Conservation (phyloP, 805 yeast species). For the Candida incommunis region DNA sequence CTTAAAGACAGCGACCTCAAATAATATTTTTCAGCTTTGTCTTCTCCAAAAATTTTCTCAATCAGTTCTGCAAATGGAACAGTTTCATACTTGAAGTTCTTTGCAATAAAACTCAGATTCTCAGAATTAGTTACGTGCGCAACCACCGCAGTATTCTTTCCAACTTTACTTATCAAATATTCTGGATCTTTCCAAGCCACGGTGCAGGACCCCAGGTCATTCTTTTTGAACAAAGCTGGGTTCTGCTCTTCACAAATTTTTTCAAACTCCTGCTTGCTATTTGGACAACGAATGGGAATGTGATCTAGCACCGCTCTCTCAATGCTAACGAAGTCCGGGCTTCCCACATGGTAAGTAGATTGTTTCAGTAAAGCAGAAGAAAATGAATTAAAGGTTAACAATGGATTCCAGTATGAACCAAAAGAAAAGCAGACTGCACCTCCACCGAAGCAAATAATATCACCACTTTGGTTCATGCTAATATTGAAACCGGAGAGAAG, state of each 20-base stretch:
- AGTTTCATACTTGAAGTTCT: conserved; percentile 20
- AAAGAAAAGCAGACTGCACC: conserved; percentile 78
- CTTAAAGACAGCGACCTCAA: conserved; percentile 18
- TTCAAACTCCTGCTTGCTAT: conserved; percentile 5
- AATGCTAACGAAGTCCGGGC: not conserved
- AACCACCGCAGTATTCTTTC: conserved; percentile 14
- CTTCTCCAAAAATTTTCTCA: conserved; percentile 10
- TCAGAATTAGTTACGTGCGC: conserved; percentile 15
- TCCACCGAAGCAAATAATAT: conserved; percentile 34
- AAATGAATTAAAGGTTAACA: conserved; percentile 1
- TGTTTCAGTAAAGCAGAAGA: conserved; percentile 4
- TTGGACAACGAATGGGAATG: not conserved
- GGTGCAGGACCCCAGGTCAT: conserved; percentile 17
- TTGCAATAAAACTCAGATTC: conserved; percentile 18
- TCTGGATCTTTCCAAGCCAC: conserved; percentile 17
- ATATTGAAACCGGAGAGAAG: conserved; percentile 43
- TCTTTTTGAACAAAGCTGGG: conserved; percentile 16
- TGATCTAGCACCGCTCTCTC: not conserved
- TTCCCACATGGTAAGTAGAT: not conserved
- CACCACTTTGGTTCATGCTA: conserved; percentile 13
- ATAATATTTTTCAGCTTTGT: conserved; percentile 8
- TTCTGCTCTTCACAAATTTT: not conserved
- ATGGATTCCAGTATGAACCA: conserved; percentile 42
- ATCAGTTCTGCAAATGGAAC: conserved; percentile 18
- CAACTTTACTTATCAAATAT: conserved; percentile 18